Conservation (phyloP, 345 rosid species). For the Eucalyptus marginata region DNA sequence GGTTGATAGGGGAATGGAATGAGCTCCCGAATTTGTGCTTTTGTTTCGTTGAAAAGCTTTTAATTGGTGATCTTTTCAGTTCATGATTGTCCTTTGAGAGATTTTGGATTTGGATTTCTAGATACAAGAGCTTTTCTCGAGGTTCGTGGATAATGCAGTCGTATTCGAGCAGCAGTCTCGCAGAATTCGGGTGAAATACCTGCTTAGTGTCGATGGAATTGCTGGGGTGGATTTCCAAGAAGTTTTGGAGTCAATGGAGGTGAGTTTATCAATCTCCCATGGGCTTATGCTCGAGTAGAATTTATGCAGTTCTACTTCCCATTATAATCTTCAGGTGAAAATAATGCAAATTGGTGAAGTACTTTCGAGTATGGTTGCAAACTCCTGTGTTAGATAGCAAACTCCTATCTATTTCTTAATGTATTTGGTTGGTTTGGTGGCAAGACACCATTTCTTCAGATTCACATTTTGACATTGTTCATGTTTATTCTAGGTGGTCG, state of each 20-base stretch:
- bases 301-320: not conserved
- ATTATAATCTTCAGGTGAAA: not conserved
- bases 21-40: not conserved
- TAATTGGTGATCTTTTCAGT: not conserved
- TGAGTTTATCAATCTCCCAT: conserved; percentile 9
- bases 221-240: conserved; percentile 40
- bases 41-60: not conserved
- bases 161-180: conserved; percentile 42
- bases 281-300: not conserved
- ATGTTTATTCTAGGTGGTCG: conserved; percentile 47
- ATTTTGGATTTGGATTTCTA: conserved; percentile 62
- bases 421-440: not conserved
- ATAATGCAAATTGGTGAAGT: not conserved
- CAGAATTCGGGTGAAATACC: conserved; percentile 41
- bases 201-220: conserved; percentile 28
- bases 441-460: not conserved
- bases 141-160: conserved; percentile 64
- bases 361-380: not conserved
- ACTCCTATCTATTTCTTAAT: not conserved
- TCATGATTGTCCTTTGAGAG: not conserved
- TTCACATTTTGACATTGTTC: not conserved
- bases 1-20: not conserved
- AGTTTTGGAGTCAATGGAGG: conserved; percentile 83
- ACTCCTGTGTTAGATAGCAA: not conserved
- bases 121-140: conserved; percentile 84